Base-by-base conservation (phyloP, 2,329 filamentous ascomycete species). In the Hymenoscyphus repandus region DNA sequence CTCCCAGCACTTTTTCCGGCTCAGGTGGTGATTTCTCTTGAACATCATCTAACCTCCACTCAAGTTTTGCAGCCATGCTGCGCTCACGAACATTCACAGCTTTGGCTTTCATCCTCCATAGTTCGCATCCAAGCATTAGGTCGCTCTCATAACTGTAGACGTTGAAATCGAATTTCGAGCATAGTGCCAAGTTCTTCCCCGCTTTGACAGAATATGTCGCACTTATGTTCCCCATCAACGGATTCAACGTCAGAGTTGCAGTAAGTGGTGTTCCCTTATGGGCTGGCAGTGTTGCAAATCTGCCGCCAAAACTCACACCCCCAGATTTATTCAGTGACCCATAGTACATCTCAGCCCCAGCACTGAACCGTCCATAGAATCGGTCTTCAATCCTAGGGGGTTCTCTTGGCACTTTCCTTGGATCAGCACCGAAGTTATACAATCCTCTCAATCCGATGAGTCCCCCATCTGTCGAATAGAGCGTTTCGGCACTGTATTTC, bases 141-240 rank as follows among this genome's bases (percentile, higher is more conserved):
- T 93, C 88, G 65, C 90, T 96, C 73, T 99, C 93, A 73, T 96
- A 99, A 66, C 90, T 96, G 71, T 96, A 97, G 45, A 96, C 87
- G 64, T 99, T 99, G 71, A 99, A 99, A 65, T 95, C 90, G 71
- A 97, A 92, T 45, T 87, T 83, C 18, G 90, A 95, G 57, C 90
- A 93, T 45, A 99, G 78, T 10, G 90, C 88, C 59, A 95, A 81
- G 62, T 90, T 83, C 32, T 80, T 80, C 2, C 90, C 90, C 1
- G 92, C 92, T 63, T 89, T 86, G 43, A 97, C 88, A 0, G 93
- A 88, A 67, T 99, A 99, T 13, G 84, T 95, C 33, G 90, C 89
- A 51, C 87, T 91, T 53, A 99, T 77, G 64, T 89, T 95, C 15
- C 93, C 93, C 82, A 96, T 96, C 44, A 99, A 74, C 3, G 93